Evolutionary conservation across 805 yeast species (phyloP), one percentile per base, ranked within the genome.

Genomic region (Candida ovalis): DNA sequence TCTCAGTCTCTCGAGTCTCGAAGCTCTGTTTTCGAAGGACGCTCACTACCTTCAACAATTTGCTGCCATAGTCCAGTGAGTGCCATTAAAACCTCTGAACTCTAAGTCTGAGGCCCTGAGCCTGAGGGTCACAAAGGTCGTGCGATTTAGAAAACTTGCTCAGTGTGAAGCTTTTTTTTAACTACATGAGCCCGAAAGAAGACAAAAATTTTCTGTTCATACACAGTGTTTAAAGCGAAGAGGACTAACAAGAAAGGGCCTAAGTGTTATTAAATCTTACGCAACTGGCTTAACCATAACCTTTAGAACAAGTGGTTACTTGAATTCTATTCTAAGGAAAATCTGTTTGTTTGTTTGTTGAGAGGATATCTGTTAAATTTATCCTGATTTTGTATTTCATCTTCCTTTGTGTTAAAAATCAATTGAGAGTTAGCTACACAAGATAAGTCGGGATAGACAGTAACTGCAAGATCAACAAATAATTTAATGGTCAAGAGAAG

Each of bases 401-500:
- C 17, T 30, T 27, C 12, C 12, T 27, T 27, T 27, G n/a, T n/a
- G n/a, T n/a, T n/a, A n/a, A n/a, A n/a, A n/a, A n/a, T n/a, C n/a
- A n/a, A n/a, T n/a, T n/a, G n/a, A n/a, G n/a, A n/a, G n/a, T n/a
- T n/a, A 30, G 15, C 15, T 15, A 8, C 19, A 42, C 18, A 24
- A 6, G 21, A 39, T 15, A 4, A 19, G 27, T 3, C 17, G 9
- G 17, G 24, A 40, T 8, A 8, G 18, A 10, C 6, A 30, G 35
- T 7, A 10, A 30, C 12, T 10, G 5, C 17, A 9, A 15, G 5
- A 9, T 17, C 21, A 35, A 5, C 10, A 35, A 13, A 17, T 35
- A 18, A 36, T 25, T 25, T 15, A 23, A 44, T 44, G 46, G 28
- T 23, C 35, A 44, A 44, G 18, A 44, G 46, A 37, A 37, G 36